Percentiles rank a stretch among this genome's conserved stretches.
phyloP scores from a whole-genome alignment of 2,329 filamentous ascomycete species.

The Penicillium sp. region DNA sequence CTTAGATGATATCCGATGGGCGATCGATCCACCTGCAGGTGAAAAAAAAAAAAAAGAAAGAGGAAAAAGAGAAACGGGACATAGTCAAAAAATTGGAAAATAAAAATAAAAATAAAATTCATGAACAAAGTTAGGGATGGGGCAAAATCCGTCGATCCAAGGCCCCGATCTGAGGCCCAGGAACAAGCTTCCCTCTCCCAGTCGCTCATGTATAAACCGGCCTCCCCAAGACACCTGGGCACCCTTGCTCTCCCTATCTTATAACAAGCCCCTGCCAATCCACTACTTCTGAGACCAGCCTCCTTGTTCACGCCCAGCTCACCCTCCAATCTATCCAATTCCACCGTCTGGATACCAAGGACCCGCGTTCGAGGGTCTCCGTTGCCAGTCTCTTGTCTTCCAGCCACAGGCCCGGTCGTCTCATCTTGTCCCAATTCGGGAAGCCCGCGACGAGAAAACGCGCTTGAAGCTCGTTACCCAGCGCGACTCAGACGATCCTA shows the following conservation, averaged over 20 bases:
- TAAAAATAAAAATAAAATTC: not conserved
- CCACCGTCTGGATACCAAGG: not conserved
- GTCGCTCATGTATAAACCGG: conserved; percentile 8
- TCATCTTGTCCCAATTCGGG: not conserved
- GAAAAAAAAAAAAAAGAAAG: conserved; percentile 6
- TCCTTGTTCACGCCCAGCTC: conserved; percentile 5
- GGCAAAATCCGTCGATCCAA: conserved; percentile 18
- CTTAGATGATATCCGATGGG: conserved; percentile 6
- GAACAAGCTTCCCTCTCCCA: conserved; percentile 19
- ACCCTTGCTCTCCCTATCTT: conserved; percentile 17
- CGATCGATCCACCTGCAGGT: not conserved
- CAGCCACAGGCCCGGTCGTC: conserved; percentile 13
- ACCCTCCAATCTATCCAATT: not conserved
- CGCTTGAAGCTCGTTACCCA: not conserved
- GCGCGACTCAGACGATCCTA: not conserved
- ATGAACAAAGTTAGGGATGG: conserved; percentile 9
- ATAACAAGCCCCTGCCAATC: conserved; percentile 17
- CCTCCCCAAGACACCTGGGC: conserved; percentile 2
- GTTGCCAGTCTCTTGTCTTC: conserved; percentile 1
- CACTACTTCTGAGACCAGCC: conserved; percentile 24
- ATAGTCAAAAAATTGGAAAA: not conserved
- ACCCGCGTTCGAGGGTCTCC: conserved; percentile 11
- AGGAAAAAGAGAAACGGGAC: conserved; percentile 2
- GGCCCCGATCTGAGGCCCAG: conserved; percentile 12
- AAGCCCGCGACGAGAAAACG: not conserved